These are phyloP conservation scores for Psidium friedrichsthalianum DNA, from an alignment of 345 rosid species.

Conservation along the genomic window DNA sequence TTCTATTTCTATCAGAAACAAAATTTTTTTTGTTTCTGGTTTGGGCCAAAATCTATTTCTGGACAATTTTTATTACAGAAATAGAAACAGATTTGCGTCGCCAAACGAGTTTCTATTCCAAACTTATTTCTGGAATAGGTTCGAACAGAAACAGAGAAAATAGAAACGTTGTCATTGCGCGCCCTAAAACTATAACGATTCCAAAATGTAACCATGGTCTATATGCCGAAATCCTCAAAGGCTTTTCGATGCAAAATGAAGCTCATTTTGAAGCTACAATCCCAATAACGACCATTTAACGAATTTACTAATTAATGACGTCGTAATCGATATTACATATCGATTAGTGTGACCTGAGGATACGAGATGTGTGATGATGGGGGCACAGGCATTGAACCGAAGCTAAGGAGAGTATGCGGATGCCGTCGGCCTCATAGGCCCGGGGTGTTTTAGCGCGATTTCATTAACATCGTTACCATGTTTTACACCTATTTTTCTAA, in stretches of 20 bases:
- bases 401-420: not conserved
- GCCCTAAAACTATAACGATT: no score
- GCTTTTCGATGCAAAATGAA: not conserved
- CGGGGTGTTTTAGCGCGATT: not conserved
- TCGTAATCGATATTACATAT: not conserved
- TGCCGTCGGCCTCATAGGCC: not conserved
- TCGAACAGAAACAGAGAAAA: no score
- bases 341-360: not conserved
- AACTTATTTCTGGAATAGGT: no score
- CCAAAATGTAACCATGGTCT: not conserved
- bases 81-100: no score
- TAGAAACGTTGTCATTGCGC: no score
- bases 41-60: no score
- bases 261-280: not conserved
- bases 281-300: not conserved
- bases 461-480: not conserved
- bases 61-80: no score
- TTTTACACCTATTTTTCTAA: not conserved
- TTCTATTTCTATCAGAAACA: no score
- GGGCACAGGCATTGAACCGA: not conserved
- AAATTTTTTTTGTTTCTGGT: no score
- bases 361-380: accelerated
- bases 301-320: not conserved
- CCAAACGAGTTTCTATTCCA: no score
- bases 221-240: not conserved